Evolutionary conservation across 2,329 filamentous ascomycete species (phyloP), one percentile per base, ranked within the genome.

Genomic region (Aspergillus spinulosporus): DNA sequence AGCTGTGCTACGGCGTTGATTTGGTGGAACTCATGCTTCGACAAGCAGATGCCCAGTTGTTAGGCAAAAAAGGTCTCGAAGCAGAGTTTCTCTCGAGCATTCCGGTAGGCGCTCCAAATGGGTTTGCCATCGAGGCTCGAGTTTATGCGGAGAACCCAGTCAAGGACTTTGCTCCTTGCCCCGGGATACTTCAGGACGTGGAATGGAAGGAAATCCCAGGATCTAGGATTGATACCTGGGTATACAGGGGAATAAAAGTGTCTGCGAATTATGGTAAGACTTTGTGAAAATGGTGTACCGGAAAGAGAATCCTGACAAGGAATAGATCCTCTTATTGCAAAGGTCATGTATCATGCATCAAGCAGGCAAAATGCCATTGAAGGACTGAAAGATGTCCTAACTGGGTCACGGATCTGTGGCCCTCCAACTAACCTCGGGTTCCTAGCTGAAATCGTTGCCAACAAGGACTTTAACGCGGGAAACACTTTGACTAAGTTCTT

Each of bases 221-320:
- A 3, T 74, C 79, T 28, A 78, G 86, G 3, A 78, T 88, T 28
- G 86, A 88, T 61, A 87, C 84, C 0, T 88, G 85, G 84, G 76
- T 87, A 1, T 77, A 80, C 52, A 80, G 79, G 1, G 85, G 85
- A 4, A 79, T 80, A 2, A 78, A 75, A 2, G 76, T 88, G 39
- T 82, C 81, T 3, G 78, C 84, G 1, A 76, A 82, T 57, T 87
- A 86, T 52, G 82, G 82, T 73, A 67, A 58, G 62, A n/a, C 6
- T 28, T 21, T 46, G 31, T 36, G 15, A n/a, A n/a, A 26, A 4
- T 15, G 6, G n/a, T 61, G 60, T 15, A 11, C 43, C 43, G 42
- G 29, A 12, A 57, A 36, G 12, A 15, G 9, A 15, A 65, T 21
- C 21, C 43, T 53, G 34, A 53, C 39, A 14, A 29, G 5, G 5